Conservation (phyloP, 208 protist genomes). For the Trypanosoma brucei region DNA sequence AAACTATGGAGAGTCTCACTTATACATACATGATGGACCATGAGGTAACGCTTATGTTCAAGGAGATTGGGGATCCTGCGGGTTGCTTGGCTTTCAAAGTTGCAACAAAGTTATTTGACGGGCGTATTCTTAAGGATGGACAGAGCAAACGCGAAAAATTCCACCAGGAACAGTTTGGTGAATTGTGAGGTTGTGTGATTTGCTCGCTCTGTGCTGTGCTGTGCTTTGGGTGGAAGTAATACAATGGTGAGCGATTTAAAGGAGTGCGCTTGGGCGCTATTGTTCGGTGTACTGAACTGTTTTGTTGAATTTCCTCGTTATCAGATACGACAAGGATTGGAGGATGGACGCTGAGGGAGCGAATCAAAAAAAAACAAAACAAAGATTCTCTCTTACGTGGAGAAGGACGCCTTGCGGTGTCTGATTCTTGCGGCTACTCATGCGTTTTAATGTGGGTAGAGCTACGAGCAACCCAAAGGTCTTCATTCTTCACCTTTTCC, state of each 20-base stretch:
- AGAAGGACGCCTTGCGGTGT: too few relatives aligned
- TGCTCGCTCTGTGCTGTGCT: not conserved
- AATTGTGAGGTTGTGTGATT: constrained; percentile 7
- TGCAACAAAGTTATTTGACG: constrained; percentile 84
- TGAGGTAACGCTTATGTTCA: constrained; percentile 74
- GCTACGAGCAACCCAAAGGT: too few relatives aligned
- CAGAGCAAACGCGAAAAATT: constrained; percentile 54
- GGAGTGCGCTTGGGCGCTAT: too few relatives aligned
- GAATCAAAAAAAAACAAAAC: too few relatives aligned
- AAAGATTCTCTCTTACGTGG: too few relatives aligned
- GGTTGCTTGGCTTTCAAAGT: constrained; percentile 85
- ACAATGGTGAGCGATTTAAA: not conserved
- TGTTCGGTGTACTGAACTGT: too few relatives aligned
- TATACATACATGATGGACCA: constrained; percentile 87
- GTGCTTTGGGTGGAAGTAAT: not conserved
- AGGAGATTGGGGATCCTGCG: constrained; percentile 77
- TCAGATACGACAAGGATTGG: too few relatives aligned
- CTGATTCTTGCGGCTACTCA: too few relatives aligned
- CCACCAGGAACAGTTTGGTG: constrained; percentile 37
- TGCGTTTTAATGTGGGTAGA: too few relatives aligned
- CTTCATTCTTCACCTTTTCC: too few relatives aligned
- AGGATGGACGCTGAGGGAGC: too few relatives aligned
- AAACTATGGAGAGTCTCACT: constrained; percentile 59
- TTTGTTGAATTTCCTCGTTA: too few relatives aligned
- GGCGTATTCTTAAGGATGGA: constrained; percentile 74